Base-by-base conservation (phyloP, 352 stramenopile genomes). In the Saprolegnia diclina region DNA sequence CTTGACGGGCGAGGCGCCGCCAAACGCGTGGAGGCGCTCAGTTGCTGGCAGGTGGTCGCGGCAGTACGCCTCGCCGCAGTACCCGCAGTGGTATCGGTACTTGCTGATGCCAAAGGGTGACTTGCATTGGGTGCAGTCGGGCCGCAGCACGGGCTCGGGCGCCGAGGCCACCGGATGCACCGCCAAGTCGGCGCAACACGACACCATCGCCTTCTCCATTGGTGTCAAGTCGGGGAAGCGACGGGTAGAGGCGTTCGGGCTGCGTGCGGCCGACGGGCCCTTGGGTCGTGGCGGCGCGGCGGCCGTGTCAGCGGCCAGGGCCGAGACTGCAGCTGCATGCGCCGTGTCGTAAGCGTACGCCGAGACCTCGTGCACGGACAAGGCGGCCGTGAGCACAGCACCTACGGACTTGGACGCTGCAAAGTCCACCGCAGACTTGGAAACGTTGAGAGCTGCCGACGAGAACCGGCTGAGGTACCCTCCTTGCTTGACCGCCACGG, bases 41-140 rank as follows among this genome's bases (percentile, higher is more conserved):
- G 78, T 72, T 19, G 85, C 73, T 5, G 81, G 79, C 16, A 95
- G 67, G 64, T 92, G 72, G 56, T 91, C 82, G 19, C 83, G 81
- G 37, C 87, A 95, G 26, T 87, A 93, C 10, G 83, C 88, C 55
- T 91, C 82, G 18, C 73, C 81, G 67, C 87, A 93, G 72, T 93
- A 92, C 0, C 87, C 85, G 63, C 85, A 95, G 56, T 89, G 77
- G 57, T 93, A 95, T 0, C 84, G 78, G 35, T 92, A 95, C 72
- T 91, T 91, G 5, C 81, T 90, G 68, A 95, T 77, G 11, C 85
- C 84, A 65, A 95, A 95, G 56, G 89, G 78, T 0, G 84, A 65
- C 0, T 76, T 69, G 75, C 87, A 95, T 42, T 74, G 71, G 48
- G 89, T 91, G 74, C 86, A 94, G 10, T 77, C 63, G 42, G 89